Base-by-base conservation (phyloP, 371 early-diverging fungal species). In the Batkoa obscura region DNA sequence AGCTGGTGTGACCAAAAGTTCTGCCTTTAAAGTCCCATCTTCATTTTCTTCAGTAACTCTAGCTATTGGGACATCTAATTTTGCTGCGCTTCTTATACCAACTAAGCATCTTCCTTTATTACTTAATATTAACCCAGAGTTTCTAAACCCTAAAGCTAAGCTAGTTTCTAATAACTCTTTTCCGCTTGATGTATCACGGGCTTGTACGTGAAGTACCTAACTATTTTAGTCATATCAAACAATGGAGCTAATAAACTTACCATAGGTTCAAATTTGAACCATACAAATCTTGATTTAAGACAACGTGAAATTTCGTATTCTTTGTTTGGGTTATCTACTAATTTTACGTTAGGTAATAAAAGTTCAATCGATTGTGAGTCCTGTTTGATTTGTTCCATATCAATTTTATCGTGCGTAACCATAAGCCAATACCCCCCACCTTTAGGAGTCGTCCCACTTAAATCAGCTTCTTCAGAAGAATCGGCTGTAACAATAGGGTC, bases 221-320 rank as follows among this genome's bases (percentile, higher is more conserved):
- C 34, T 32, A 12, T 33, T 31, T 54, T 3, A 12, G 23, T 23
- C 23, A 23, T 23, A 23, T 23, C 23, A 23, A 23, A 23, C 23
- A 23, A 49, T 6, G 43, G 17, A 52, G 33, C 12, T 12, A 23
- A 23, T 23, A 23, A 23, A 36, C 51, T 60, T 69, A 79, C 79
- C 72, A 79, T 66, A 2, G 80, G 78, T 50, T 79, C 78, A 58
- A 79, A 78, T 51, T 79, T 78, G 58, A 75, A 79, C 50, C 71
- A 76, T 12, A 77, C 65, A 39, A 72, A 32, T 9, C 54, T 39
- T 41, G 23, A 23, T 23, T 23, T 23, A 6, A 9, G 13, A 13
- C 13, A 39, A 6, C 39, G 13, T 9, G 13, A 6, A 13, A 9
- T 6, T 13, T 39, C 39, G 6, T 39, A 39, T 13, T 39, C 39